These are phyloP conservation scores for Colletotrichum acutatum DNA, from an alignment of 2,329 filamentous ascomycete species.

Conservation along the genomic window DNA sequence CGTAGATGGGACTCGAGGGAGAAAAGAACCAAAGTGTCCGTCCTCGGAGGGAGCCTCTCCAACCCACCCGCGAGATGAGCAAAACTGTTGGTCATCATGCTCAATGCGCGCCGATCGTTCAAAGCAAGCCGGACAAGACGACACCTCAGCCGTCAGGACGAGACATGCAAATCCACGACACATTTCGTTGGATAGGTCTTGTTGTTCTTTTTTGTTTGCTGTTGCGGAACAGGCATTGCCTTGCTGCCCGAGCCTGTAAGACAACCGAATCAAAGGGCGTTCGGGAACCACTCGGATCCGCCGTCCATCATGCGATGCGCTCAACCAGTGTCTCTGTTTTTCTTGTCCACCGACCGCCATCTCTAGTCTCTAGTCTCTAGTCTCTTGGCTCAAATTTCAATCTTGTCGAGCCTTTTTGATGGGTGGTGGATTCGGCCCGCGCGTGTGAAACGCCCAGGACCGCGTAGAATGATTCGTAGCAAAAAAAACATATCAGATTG, in stretches of 20 bases:
- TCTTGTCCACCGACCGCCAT: background rate
- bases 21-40: background rate
- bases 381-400: background rate
- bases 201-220: background rate
- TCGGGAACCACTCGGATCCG: background rate
- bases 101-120: constrained; percentile 7
- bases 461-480: background rate
- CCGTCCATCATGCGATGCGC: background rate
- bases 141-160: background rate
- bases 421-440: background rate
- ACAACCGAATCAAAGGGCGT: background rate
- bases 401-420: constrained; percentile 13
- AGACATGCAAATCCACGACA: constrained; percentile 7
- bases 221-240: constrained; percentile 2
- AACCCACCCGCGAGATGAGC: background rate
- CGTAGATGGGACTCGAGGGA: background rate
- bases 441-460: constrained; percentile 11
- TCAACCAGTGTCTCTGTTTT: background rate
- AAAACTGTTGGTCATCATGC: background rate
- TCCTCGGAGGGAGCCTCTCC: background rate
- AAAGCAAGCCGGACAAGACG: background rate
- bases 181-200: background rate
- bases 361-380: background rate
- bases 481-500: constrained; percentile 4
- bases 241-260: background rate